A percentile compares a stretch with the other conserved stretches of the same genome.
phyloP scores from a whole-genome alignment of 768 basidiomycete genomes.

The Thelephora ganbajun region DNA sequence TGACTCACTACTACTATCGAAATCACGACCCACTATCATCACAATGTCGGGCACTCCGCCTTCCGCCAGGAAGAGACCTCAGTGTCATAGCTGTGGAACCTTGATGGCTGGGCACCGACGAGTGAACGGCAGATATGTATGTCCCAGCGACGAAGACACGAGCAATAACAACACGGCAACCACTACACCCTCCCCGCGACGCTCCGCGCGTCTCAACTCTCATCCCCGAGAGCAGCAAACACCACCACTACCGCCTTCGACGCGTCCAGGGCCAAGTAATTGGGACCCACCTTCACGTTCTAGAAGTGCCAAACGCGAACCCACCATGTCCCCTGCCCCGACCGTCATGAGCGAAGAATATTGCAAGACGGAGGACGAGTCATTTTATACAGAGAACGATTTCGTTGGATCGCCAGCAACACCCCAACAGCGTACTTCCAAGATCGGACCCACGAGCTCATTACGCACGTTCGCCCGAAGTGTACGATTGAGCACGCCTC shows the following conservation, averaged over 20 bases:
- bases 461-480: background rate
- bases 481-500: background rate
- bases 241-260: too few species aligned
- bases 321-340: background rate
- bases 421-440: background rate
- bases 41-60: background rate
- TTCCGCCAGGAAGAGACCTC: background rate
- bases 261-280: too few species aligned
- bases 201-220: too few species aligned
- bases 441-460: background rate
- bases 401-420: too few species aligned
- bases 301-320: background rate
- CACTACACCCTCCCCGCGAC: too few species aligned
- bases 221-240: too few species aligned
- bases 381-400: too few species aligned
- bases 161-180: too few species aligned
- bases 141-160: background rate
- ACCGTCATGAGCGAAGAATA: background rate
- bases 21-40: background rate
- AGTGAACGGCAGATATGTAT: background rate
- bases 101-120: background rate
- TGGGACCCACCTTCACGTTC: background rate
- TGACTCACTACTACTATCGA: background rate
- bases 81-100: background rate
- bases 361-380: background rate